These are phyloP conservation scores for Manihot esculenta DNA, from an alignment of 441 rosid genomes.

Conservation along the genomic window DNA sequence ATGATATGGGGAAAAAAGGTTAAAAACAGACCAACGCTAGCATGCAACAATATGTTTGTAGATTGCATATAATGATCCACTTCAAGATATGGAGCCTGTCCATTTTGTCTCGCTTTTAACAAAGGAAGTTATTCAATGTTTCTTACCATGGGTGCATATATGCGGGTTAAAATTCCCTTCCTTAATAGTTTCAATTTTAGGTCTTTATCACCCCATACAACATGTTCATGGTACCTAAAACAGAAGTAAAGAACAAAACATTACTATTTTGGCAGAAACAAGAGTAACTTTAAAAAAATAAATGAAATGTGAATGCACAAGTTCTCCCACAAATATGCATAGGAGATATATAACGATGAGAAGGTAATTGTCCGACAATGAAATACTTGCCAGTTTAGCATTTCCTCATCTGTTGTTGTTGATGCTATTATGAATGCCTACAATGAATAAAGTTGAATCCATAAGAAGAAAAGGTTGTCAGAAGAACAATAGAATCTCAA, in stretches of 20 bases:
- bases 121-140: not conserved
- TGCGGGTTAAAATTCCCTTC: slow-evolving; percentile 76
- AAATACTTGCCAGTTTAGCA: slow-evolving; percentile 66
- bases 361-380: not conserved
- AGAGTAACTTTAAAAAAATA: too few species aligned
- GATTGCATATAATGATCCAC: not conserved
- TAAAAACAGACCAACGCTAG: not conserved
- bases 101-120: not conserved
- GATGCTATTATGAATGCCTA: slow-evolving; percentile 97
- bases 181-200: slow-evolving; percentile 64
- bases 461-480: slow-evolving; percentile 5
- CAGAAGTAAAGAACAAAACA: not conserved
- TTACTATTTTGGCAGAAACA: not conserved
- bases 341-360: not conserved
- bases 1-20: not conserved
- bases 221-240: slow-evolving; percentile 70
- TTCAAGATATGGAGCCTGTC: not conserved
- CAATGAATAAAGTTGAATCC: slow-evolving; percentile 12
- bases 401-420: slow-evolving; percentile 83
- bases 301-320: not conserved
- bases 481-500: slow-evolving; percentile 12
- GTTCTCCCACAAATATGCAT: not conserved
- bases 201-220: slow-evolving; percentile 80
- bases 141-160: slow-evolving; percentile 81
- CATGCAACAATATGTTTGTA: not conserved